Evolutionary conservation across 148 eudicot species (phyloP).

Genomic region (Spergularia bocconei): DNA sequence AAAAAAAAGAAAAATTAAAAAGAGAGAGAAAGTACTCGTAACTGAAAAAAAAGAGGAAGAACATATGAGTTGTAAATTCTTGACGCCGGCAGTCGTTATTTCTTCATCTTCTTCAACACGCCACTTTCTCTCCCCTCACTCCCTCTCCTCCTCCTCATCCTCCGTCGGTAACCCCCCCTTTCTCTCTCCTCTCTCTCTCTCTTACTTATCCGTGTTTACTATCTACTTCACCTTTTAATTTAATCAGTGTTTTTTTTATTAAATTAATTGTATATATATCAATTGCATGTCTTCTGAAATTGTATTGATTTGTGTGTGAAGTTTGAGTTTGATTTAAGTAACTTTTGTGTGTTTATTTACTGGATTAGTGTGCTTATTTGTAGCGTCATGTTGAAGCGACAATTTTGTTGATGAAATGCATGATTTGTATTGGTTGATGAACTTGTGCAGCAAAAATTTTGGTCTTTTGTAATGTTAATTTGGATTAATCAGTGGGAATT

Average conservation of each 20-base stretch:
- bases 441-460: too few species aligned
- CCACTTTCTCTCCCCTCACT: conserved; percentile 25
- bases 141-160: conserved; percentile 26
- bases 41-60: not conserved
- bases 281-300: not conserved
- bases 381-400: too few species aligned
- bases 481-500: too few species aligned
- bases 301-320: not conserved
- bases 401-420: too few species aligned
- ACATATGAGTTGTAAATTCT: not conserved
- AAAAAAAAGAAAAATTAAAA: not conserved
- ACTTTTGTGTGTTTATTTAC: not conserved
- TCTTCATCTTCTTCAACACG: conserved; percentile 19
- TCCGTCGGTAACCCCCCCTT: conserved; percentile 23
- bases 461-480: too few species aligned
- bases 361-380: not conserved
- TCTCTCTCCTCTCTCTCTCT: not conserved
- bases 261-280: not conserved
- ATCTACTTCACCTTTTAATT: not conserved
- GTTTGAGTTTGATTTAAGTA: not conserved
- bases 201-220: not conserved
- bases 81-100: conserved; percentile 26
- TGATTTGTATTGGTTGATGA: too few species aligned
- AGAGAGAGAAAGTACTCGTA: not conserved
- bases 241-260: not conserved